Base-by-base conservation (phyloP, 139 green algal species). In the Trebouxia sp. region DNA sequence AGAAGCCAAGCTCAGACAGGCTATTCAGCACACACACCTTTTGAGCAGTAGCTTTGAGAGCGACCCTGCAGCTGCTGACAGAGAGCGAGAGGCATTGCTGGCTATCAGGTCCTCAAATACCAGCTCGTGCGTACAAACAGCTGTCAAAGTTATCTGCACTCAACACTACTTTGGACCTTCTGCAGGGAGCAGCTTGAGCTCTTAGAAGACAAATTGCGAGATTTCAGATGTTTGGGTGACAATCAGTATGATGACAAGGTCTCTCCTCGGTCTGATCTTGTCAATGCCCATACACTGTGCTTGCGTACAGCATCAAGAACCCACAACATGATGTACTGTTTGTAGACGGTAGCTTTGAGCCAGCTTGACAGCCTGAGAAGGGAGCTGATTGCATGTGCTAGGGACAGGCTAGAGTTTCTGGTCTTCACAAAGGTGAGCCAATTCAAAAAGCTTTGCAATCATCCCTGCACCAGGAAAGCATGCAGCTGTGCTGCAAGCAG, bases 181-280 rank as follows among this genome's bases (percentile, higher is more conserved):
- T 86, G 84, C 88, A 92, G 88, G 15, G 83, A 88, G 53, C 84
- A 89, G 47, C 82, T 92, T 65, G 88, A 92, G 70, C 79, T 85
- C 28, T 42, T 92, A 42, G 88, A 92, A 74, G 88, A 91, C 76
- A 92, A 92, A 69, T 79, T 92, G 66, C 72, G 88, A 6, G 88
- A 92, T 70, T 86, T 83, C 30, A 72, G 82, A 3, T 69, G 83
- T 20, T 32, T 80, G 39, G 22, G 86, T 26, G 81, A 84, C 42
- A 39, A 78, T 2, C 15, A 84, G 35, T 37, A 65, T 38, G 87
- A 91, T 4, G 83, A 91, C 39, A 89, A 86, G 82, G 87, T 85
- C 43, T 15, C 43, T 53, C 15, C 9, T 38, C 28, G 11, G 45
- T 0, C 65, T 35, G 22, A 35, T 45, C 11, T 45, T 50, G 15